Conservation (phyloP, 139 green algal genomes). For the Cymbomonas tetramitiformis region DNA sequence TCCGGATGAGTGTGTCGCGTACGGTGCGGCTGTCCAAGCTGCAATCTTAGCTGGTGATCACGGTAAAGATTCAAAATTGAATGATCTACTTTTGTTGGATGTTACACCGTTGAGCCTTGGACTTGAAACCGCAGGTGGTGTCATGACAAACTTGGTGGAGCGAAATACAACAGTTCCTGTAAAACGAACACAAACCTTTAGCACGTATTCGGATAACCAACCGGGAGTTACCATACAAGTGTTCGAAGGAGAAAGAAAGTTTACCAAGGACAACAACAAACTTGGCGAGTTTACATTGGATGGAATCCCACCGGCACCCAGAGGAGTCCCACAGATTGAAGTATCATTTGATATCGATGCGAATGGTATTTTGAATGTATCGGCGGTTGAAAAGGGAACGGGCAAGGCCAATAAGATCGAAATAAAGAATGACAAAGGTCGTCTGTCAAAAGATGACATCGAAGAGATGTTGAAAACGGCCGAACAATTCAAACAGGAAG, state of each 20-base stretch:
- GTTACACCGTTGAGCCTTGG: constrained; percentile 26
- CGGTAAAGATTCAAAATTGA: constrained; percentile 4
- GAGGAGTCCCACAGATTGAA: constrained; percentile 17
- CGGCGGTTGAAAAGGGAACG: constrained; percentile 15
- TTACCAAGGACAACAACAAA: constrained; percentile 17
- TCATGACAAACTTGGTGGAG: constrained; percentile 16
- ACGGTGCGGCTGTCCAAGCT: constrained; percentile 73
- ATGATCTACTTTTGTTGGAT: constrained; percentile 24
- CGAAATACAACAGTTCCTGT: constrained; percentile 24
- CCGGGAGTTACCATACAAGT: constrained; percentile 17
- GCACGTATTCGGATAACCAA: constrained; percentile 25
- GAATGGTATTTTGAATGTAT: constrained; percentile 20
- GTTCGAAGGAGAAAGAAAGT: constrained; percentile 21
- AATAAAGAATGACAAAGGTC: constrained; percentile 16
- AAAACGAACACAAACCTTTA: constrained; percentile 21
- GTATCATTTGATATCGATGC: constrained; percentile 22
- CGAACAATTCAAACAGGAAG: constrained; percentile 57
- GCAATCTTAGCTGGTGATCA: constrained; percentile 41
- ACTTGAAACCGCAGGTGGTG: constrained; percentile 21
- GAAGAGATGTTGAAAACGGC: constrained; percentile 52
- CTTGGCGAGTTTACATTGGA: constrained; percentile 23
- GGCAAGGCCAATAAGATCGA: constrained; percentile 9
- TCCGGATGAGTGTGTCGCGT: constrained; percentile 84
- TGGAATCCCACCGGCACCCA: constrained; percentile 14
- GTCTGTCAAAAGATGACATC: constrained; percentile 17